Base-by-base conservation (phyloP, 1,139 yeast genomes). In the Candida sp. region DNA sequence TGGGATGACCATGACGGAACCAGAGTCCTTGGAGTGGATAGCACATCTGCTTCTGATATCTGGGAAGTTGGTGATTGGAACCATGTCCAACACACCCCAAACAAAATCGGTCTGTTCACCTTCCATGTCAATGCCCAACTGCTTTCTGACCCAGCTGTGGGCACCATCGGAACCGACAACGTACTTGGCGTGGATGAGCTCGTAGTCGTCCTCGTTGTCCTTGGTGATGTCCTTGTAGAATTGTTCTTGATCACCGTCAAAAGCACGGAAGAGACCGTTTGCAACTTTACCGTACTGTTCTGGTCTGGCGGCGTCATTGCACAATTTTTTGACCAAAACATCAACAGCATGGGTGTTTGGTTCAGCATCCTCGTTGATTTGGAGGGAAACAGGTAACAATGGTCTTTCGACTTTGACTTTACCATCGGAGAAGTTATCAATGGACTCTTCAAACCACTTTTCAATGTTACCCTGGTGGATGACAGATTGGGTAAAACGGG, bases 71-170 rank as follows among this genome's bases (percentile, higher is more conserved):
- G 75, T 70, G 40, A 65, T 54, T 25, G 72, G 70, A 43, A 67
- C 69, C 47, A 67, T 65, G 51, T 70, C 75, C 47, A 70, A 56
- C n/a, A 70, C 75, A 28, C 73, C 75, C 75, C 75, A 70, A 31
- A 69, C 63, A 43, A 58, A 65, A 55, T 70, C 74, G 25, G 74
- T 66, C 11, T 67, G 57, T 48, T 70, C 74, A 31, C 75, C 75
- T 40, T 62, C 64, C 68, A 69, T 66, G 22, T 53, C 56, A 47
- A 53, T 53, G 12, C 53, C 54, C 25, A 53, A 53, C 45, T 62
- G 62, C 48, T 63, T 64, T 44, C 75, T 56, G 35, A 67, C 72
- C 69, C 70, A 66, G 9, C 72, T 66, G 50, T 69, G 74, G 22
- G 74, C 75, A 44, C 75, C 75, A 53, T 70, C 75, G 39, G 67